These are phyloP conservation scores for Ceratocystis colombiana DNA, from an alignment of 2,329 filamentous ascomycete genomes.

Conservation along the genomic window DNA sequence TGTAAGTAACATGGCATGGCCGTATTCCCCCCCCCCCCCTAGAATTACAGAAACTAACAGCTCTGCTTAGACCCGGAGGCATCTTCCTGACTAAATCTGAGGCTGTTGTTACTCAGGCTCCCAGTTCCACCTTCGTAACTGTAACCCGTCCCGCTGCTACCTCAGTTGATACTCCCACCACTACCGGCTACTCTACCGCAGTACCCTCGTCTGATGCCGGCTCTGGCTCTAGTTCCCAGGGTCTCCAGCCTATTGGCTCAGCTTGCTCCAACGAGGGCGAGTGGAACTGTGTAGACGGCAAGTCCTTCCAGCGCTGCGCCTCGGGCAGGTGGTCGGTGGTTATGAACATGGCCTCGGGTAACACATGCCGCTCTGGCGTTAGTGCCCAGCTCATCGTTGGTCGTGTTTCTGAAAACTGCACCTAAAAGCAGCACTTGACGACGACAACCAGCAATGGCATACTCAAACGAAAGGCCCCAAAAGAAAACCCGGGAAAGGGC, in stretches of 20 bases:
- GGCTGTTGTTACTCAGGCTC: slow-evolving; percentile 21
- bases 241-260: slow-evolving; percentile 34
- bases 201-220: slow-evolving; percentile 23
- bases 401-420: slow-evolving; percentile 14
- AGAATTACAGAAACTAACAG: slow-evolving; percentile 6
- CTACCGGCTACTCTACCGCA: slow-evolving; percentile 29
- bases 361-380: slow-evolving; percentile 37
- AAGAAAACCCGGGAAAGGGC: background rate
- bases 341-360: slow-evolving; percentile 45
- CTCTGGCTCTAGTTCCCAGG: slow-evolving; percentile 26
- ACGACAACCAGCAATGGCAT: background rate
- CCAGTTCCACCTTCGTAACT: slow-evolving; percentile 28
- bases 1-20: slow-evolving; percentile 29
- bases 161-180: slow-evolving; percentile 35
- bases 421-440: background rate
- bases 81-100: slow-evolving; percentile 34
- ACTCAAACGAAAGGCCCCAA: background rate
- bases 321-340: slow-evolving; percentile 45
- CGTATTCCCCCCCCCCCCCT: background rate
- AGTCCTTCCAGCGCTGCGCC: slow-evolving; percentile 53
- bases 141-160: slow-evolving; percentile 27
- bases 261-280: slow-evolving; percentile 44
- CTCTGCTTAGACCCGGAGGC: slow-evolving; percentile 34
- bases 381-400: slow-evolving; percentile 20
- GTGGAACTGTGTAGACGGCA: slow-evolving; percentile 48